These are phyloP conservation scores for Remersonia thermophila DNA, from an alignment of 2,329 filamentous ascomycete species.

Conservation along the genomic window DNA sequence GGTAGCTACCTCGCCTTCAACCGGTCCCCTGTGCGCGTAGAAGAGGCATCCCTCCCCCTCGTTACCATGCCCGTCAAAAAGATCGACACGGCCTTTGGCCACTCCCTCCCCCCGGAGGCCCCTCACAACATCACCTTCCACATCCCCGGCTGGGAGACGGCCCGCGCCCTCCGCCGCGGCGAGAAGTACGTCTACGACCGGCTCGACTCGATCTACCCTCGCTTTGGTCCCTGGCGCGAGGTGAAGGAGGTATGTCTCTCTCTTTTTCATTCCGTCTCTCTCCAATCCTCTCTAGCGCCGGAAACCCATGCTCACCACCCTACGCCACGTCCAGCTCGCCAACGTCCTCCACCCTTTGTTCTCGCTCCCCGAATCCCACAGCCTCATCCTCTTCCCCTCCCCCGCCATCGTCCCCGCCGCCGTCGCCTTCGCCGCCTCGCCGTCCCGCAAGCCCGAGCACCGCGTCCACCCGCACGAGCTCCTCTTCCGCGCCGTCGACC, in stretches of 20 bases:
- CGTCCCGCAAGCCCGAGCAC: conserved; percentile 23
- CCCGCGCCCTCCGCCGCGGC: conserved; percentile 32
- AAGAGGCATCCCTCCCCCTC: no score
- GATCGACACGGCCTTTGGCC: conserved; percentile 26
- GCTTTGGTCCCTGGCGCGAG: conserved; percentile 26
- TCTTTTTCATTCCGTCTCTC: no score
- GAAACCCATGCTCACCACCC: no score
- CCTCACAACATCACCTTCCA: conserved; percentile 36
- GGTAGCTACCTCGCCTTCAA: no score
- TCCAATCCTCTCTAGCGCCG: not conserved
- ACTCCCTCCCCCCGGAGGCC: conserved; percentile 34
- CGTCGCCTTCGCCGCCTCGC: conserved; percentile 22
- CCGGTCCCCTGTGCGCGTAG: no score
- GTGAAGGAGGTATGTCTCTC: conserved; percentile 11
- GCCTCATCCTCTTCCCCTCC: conserved; percentile 20
- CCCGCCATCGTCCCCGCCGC: conserved; percentile 19
- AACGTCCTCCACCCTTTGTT: conserved; percentile 24
- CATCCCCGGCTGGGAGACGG: conserved; percentile 30
- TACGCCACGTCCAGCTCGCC: conserved; percentile 20
- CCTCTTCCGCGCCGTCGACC: conserved; percentile 28
- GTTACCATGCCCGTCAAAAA: conserved; percentile 15
- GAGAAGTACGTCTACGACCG: conserved; percentile 24
- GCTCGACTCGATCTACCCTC: conserved; percentile 34
- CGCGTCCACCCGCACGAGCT: conserved; percentile 25
- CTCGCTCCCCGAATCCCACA: conserved; percentile 17